A percentile compares a stretch with the other conserved stretches of the same genome.
Evolutionary conservation across 2,329 filamentous ascomycete species (phyloP).

Genomic region (Colletotrichum lini): DNA sequence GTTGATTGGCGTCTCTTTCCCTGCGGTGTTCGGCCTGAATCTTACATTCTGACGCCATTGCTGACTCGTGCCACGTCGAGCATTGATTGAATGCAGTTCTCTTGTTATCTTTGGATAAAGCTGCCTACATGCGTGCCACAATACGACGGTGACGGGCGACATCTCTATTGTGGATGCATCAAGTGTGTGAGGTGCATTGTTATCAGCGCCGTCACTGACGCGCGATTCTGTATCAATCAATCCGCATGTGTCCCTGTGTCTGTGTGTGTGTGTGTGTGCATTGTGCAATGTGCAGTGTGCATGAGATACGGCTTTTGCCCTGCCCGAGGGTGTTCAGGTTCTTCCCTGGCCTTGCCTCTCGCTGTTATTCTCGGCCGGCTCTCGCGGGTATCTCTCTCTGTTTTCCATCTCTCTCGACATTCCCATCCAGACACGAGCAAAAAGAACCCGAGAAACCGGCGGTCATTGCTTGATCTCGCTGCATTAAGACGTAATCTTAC

Average conservation of each 20-base stretch:
- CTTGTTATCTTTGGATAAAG: slow-evolving; percentile 13
- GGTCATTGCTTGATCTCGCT: slow-evolving; percentile 29
- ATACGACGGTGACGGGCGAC: not conserved
- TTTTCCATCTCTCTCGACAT: slow-evolving; percentile 1
- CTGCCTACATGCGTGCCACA: not conserved
- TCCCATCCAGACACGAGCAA: not conserved
- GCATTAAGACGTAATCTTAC: slow-evolving; percentile 43
- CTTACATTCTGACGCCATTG: not conserved
- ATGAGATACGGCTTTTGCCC: not conserved
- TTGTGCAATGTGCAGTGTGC: not conserved
- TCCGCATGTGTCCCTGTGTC: too few relatives aligned
- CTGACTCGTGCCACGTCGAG: slow-evolving; percentile 38
- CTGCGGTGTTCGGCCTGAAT: slow-evolving; percentile 2
- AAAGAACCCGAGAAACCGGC: slow-evolving; percentile 1
- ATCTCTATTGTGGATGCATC: not conserved
- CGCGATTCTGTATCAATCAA: slow-evolving; percentile 21
- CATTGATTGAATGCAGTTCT: slow-evolving; percentile 25
- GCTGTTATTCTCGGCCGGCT: slow-evolving; percentile 40
- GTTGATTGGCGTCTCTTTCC: not conserved
- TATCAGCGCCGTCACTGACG: not conserved
- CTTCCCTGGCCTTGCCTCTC: slow-evolving; percentile 21
- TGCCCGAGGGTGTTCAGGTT: not conserved
- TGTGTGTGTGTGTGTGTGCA: too few relatives aligned
- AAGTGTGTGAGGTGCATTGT: not conserved
- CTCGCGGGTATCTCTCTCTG: slow-evolving; percentile 9